Evolutionary conservation across 1,284 basidiomycete species (phyloP).

Genomic region (Fistulinella staudtii): DNA sequence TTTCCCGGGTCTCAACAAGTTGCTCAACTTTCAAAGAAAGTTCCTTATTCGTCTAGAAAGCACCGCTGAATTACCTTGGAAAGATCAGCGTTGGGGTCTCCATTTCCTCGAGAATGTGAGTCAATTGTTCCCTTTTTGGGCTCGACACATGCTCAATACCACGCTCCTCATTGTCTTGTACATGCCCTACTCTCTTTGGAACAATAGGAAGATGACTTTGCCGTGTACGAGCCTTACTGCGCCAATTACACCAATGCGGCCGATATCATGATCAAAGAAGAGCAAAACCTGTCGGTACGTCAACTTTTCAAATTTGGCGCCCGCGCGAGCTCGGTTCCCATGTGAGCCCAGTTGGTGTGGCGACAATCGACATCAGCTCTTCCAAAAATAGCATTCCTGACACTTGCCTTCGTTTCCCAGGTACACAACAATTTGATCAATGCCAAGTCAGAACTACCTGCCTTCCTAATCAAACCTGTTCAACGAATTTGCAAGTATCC

Average conservation of each 20-base stretch:
- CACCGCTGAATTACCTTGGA: constrained; percentile 78
- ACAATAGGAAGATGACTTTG: constrained; percentile 89
- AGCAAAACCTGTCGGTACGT: constrained; percentile 79
- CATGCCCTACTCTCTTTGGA: constrained; percentile 33
- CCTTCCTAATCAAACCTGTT: constrained; percentile 88
- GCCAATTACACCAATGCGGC: constrained; percentile 91
- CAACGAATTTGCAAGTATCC: constrained; percentile 94
- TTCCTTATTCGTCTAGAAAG: constrained; percentile 94
- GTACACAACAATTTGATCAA: constrained; percentile 75
- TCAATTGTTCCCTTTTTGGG: constrained; percentile 27
- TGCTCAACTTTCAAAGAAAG: constrained; percentile 95
- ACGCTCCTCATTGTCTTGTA: constrained; percentile 30
- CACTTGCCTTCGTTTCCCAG: constrained; percentile 37
- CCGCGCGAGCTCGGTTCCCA: constrained; percentile 14
- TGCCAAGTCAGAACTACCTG: constrained; percentile 83
- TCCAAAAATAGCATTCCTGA: constrained; percentile 25
- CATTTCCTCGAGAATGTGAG: constrained; percentile 79
- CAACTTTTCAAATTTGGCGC: constrained; percentile 10
- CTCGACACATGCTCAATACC: constrained; percentile 36
- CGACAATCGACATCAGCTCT: constrained; percentile 34
- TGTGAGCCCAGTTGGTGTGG: constrained; percentile 35
- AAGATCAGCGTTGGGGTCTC: constrained; percentile 86
- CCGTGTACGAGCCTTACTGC: constrained; percentile 96
- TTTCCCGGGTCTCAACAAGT: constrained; percentile 93
- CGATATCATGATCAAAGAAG: constrained; percentile 82